Conservation (phyloP, 495 filamentous ascomycete genomes). For the Aspergillus ostianus region DNA sequence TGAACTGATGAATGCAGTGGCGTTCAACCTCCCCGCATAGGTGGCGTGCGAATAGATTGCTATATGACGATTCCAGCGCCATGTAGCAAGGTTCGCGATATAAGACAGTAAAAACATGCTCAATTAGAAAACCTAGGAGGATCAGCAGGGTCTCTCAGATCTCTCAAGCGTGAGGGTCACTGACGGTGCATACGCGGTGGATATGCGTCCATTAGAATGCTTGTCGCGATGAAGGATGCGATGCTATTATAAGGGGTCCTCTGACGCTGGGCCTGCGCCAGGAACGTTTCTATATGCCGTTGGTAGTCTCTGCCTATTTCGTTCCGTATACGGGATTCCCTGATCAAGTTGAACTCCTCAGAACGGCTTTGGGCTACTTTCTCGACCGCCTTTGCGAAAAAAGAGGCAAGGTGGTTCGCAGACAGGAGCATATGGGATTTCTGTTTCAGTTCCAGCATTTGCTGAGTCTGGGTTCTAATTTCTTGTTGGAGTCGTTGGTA, state of each 20-base stretch:
- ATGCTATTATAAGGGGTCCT: slow-evolving; percentile 14
- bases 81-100: slow-evolving; percentile 13
- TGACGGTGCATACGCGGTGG: slow-evolving; percentile 29
- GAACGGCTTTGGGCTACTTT: slow-evolving; percentile 14
- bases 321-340: slow-evolving; percentile 11
- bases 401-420: slow-evolving; percentile 21
- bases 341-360: slow-evolving; percentile 27
- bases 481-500: slow-evolving; percentile 17
- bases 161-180: slow-evolving; percentile 6
- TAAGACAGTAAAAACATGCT: slow-evolving; percentile 12
- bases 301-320: slow-evolving; percentile 16
- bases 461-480: slow-evolving; percentile 3
- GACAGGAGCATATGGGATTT: slow-evolving; percentile 19
- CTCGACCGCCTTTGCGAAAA: slow-evolving; percentile 21
- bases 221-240: slow-evolving; percentile 25
- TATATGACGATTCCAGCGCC: slow-evolving; percentile 13
- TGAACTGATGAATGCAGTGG: slow-evolving; percentile 11
- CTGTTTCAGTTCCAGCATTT: background rate
- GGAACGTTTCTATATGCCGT: slow-evolving; percentile 21
- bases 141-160: no score
- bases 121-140: no score
- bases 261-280: slow-evolving; percentile 6
- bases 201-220: slow-evolving; percentile 29
- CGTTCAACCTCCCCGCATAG: slow-evolving; percentile 14
- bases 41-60: slow-evolving; percentile 12